These are phyloP conservation scores for Protea cynaroides DNA, from an alignment of 164 flowering plant genomes.

Conservation along the genomic window DNA sequence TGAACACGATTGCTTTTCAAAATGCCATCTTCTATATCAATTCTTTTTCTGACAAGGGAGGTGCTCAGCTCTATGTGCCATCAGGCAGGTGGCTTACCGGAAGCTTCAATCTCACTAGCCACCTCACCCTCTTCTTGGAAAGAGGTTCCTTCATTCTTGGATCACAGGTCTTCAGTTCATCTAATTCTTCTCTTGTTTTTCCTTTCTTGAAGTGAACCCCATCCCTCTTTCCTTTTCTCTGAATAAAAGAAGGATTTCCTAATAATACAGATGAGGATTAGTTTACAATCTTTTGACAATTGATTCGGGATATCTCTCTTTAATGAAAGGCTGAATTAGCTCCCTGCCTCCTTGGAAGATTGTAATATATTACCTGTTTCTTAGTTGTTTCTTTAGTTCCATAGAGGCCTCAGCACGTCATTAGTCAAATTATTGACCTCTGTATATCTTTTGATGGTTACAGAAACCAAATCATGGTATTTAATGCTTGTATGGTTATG, in stretches of 20 bases:
- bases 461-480: no score
- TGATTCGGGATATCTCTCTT: no score
- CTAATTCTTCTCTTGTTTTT: background rate
- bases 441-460: background rate
- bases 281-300: no score
- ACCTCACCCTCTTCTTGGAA: constrained; percentile 88
- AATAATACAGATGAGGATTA: no score
- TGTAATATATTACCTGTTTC: background rate
- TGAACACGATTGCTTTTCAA: constrained; percentile 87
- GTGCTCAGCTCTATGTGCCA: constrained; percentile 92
- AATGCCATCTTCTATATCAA: constrained; percentile 90
- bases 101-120: constrained; percentile 88
- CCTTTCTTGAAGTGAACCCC: background rate
- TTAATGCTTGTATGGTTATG: no score
- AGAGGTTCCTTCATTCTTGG: constrained; percentile 80
- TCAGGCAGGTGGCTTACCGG: constrained; percentile 91
- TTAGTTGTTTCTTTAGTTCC: background rate
- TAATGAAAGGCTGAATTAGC: no score
- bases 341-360: no score
- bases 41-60: constrained; percentile 93
- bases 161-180: constrained; percentile 51
- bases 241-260: no score
- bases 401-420: background rate
- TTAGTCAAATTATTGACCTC: no score
- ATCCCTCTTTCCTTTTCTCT: no score